These are phyloP conservation scores for Phallus indusiatus DNA, from an alignment of 768 basidiomycete species.

Conservation along the genomic window DNA sequence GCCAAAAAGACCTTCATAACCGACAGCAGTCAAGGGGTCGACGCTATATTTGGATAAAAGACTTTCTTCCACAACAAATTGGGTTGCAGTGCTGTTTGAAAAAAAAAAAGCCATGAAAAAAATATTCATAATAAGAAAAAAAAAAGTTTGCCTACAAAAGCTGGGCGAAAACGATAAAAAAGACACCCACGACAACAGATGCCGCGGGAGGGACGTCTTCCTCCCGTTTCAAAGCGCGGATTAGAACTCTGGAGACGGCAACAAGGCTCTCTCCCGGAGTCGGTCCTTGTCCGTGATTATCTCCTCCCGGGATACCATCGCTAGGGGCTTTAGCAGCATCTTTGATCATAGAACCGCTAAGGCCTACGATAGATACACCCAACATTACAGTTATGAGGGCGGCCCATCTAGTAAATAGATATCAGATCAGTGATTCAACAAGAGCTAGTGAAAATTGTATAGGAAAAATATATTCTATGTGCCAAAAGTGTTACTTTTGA, in stretches of 20 bases:
- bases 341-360: constrained; percentile 82
- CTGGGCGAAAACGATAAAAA: constrained; percentile 90
- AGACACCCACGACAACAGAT: constrained; percentile 73
- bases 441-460: not conserved
- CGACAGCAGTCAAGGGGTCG: constrained; percentile 86
- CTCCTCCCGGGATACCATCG: constrained; percentile 21
- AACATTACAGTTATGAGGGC: constrained; percentile 83
- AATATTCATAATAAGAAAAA: constrained; percentile 10
- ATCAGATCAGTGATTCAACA: constrained; percentile 8
- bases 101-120: constrained; percentile 3
- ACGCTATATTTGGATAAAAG: constrained; percentile 85
- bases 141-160: constrained; percentile 64
- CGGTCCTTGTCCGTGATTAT: constrained; percentile 8
- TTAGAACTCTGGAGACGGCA: not conserved
- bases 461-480: not conserved
- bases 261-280: not conserved
- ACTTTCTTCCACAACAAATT: constrained; percentile 95
- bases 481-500: no score
- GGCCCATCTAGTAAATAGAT: constrained; percentile 54
- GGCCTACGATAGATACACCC: constrained; percentile 79
- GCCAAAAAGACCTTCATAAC: constrained; percentile 91
- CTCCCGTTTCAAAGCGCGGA: constrained; percentile 19
- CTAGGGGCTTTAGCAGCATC: constrained; percentile 46
- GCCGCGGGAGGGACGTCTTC: constrained; percentile 51
- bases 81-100: constrained; percentile 66